Evolutionary conservation across 352 stramenopile genomes (phyloP).

Genomic region (Albugo candida): DNA sequence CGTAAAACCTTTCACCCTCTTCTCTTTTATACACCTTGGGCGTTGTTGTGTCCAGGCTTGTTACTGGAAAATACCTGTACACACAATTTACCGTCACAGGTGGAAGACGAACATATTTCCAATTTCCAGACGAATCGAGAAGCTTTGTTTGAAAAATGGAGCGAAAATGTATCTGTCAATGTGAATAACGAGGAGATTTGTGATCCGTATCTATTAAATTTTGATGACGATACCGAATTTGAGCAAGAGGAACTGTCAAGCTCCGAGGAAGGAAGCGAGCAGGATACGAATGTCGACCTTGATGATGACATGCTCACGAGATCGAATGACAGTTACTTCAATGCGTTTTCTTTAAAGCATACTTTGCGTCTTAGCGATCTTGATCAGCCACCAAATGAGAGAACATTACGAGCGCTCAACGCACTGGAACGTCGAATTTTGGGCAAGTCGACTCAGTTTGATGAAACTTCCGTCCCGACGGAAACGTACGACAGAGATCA

Average conservation of each 20-base stretch:
- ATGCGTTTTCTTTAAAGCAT: conserved; percentile 9
- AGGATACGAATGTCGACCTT: conserved; percentile 7
- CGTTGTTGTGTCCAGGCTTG: conserved; percentile 35
- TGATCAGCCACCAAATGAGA: conserved; percentile 18
- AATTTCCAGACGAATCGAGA: conserved; percentile 4
- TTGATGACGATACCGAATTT: conserved; percentile 57
- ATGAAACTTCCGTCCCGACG: not conserved
- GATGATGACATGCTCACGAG: not conserved
- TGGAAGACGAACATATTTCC: conserved; percentile 17
- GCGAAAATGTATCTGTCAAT: conserved; percentile 2
- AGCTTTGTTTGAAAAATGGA: not conserved
- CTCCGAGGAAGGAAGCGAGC: conserved; percentile 24
- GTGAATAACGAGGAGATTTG: conserved; percentile 18
- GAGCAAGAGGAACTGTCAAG: conserved; percentile 65
- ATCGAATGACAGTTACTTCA: not conserved
- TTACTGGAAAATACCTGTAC: conserved; percentile 51
- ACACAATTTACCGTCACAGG: conserved; percentile 68
- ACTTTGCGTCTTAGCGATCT: conserved; percentile 42
- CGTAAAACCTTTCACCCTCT: conserved; percentile 54
- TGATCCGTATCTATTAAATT: not conserved
- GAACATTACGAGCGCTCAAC: conserved; percentile 29
- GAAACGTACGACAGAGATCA: conserved; percentile 2
- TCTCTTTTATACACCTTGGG: conserved; percentile 75
- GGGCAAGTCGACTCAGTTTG: conserved; percentile 14
- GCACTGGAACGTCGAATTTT: conserved; percentile 50